A percentile compares a stretch with the other conserved stretches of the same genome.
These are phyloP conservation scores for Pseudonitzschia multiseries DNA, from an alignment of 108 stramenopile species.

Conservation along the genomic window DNA sequence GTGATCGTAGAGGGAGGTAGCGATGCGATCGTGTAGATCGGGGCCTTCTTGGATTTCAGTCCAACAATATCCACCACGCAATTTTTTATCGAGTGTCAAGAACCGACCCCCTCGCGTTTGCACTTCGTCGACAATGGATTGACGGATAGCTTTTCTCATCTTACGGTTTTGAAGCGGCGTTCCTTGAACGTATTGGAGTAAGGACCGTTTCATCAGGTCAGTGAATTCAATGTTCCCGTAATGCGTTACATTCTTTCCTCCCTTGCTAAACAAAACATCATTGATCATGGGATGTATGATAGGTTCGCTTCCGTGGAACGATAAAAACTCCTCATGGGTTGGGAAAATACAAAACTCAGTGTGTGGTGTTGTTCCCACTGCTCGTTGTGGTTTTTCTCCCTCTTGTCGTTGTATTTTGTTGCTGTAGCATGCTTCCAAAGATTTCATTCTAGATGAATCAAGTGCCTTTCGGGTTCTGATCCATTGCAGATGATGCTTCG, in stretches of 20 bases:
- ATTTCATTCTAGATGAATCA: constrained; percentile 10
- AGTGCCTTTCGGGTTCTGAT: constrained; percentile 1
- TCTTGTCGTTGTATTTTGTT: not conserved
- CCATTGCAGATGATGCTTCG: constrained; percentile 22
- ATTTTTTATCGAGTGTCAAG: constrained; percentile 5
- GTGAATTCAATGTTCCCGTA: constrained; percentile 19
- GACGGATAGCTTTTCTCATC: constrained; percentile 6
- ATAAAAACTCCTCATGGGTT: constrained; percentile 8
- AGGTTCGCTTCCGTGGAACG: not conserved
- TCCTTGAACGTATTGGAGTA: not conserved
- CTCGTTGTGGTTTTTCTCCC: not conserved
- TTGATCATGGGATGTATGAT: constrained; percentile 16
- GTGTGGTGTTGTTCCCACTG: not conserved
- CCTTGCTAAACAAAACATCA: constrained; percentile 20
- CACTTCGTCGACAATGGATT: constrained; percentile 5
- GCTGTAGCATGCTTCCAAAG: constrained; percentile 1
- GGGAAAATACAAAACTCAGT: not conserved
- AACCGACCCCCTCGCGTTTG: constrained; percentile 11
- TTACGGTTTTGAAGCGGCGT: constrained; percentile 4
- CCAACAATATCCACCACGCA: constrained; percentile 11
- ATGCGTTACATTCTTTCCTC: constrained; percentile 10
- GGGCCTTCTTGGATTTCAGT: constrained; percentile 1
- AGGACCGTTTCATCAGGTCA: not conserved
- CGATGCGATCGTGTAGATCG: constrained; percentile 16
- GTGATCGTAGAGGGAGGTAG: constrained; percentile 20